Evolutionary conservation across 73 alveolate genomes (phyloP).

Genomic region (Symbiodinium pilosum): DNA sequence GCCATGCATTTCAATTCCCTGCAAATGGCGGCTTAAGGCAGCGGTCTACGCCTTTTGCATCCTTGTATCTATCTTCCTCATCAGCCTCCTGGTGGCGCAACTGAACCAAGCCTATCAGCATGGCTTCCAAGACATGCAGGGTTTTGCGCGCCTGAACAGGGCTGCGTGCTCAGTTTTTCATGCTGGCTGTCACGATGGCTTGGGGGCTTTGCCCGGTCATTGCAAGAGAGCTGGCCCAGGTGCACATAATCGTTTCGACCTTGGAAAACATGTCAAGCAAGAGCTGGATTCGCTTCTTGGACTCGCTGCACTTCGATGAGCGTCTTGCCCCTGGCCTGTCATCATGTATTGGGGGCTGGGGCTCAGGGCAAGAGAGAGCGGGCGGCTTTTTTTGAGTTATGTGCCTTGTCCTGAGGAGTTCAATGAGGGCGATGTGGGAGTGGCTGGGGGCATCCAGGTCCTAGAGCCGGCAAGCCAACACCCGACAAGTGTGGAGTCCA

Average conservation of each 20-base stretch:
- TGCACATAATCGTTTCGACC: conserved; percentile 17
- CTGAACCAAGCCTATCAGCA: conserved; percentile 83
- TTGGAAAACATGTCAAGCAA: conserved; percentile 55
- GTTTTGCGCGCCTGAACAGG: conserved; percentile 74
- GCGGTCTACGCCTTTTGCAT: conserved; percentile 40
- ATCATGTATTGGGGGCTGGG: background rate
- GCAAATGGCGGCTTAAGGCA: too few species aligned
- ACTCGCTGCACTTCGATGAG: conserved; percentile 16
- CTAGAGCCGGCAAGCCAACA: conserved; percentile 43
- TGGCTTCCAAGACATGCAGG: conserved; percentile 66
- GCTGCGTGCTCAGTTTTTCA: conserved; percentile 10
- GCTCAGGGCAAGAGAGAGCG: background rate
- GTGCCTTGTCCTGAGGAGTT: conserved; percentile 26
- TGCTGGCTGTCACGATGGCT: background rate
- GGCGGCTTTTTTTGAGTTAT: background rate
- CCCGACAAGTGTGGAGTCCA: conserved; percentile 75
- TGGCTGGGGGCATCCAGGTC: conserved; percentile 90
- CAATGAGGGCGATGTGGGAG: conserved; percentile 90
- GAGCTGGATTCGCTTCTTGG: conserved; percentile 35
- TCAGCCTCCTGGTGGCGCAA: conserved; percentile 84
- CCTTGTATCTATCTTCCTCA: conserved; percentile 65
- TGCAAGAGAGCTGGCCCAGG: background rate
- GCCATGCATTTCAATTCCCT: too few species aligned
- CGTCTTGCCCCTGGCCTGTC: background rate
- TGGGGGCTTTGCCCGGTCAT: background rate